Evolutionary conservation across 345 rosid genomes (phyloP), one percentile per base, ranked within the genome.

Genomic region (Combretum micranthum): DNA sequence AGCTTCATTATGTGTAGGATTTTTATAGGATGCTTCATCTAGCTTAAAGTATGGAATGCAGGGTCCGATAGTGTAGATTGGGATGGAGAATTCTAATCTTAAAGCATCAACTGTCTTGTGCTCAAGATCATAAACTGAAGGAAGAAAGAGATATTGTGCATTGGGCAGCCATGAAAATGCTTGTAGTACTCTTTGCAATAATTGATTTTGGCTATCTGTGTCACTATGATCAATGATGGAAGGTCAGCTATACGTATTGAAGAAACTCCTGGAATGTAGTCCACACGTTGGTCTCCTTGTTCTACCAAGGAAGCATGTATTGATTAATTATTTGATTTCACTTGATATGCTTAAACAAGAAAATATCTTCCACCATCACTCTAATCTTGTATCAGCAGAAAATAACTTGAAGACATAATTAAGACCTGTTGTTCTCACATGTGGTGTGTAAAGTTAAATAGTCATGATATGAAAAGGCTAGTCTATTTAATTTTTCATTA

Each of bases 1-100:
- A 0, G 19, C n/a, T 19, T 25, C 44, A 9, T 16, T 44, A 15
- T 26, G 12, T 17, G 12, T 14, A 13, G 18, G 42, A 2, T 21
- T 55, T n/a, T 11, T 4, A 9, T 16, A 4, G 8, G 23, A 49
- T 19, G 53, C 32, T 17, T 10, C 19, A 12, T 54, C 21, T 48
- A 67, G 68, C 16, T 70, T 70, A 19, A 45, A 43, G 65, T 17
- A 75, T 20, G 83, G 80, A 23, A 80, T 75, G 49, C 67, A 53
- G 57, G 83, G 85, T 54, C 85, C 83, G 21, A 77, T 39, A 12
- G 72, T 59, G 60, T 67, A 77, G 23, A 72, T 15, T 0, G 77
- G 68, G 7, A 67, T 20, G 2, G 15, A 11, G 13, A 60, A 45
- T 14, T 44, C 61, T 12, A 50, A 51, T 14, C 52, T 64, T 21